Evolutionary conservation across 177 flowering plant species (phyloP).

Genomic region (Vitis hybrid): DNA sequence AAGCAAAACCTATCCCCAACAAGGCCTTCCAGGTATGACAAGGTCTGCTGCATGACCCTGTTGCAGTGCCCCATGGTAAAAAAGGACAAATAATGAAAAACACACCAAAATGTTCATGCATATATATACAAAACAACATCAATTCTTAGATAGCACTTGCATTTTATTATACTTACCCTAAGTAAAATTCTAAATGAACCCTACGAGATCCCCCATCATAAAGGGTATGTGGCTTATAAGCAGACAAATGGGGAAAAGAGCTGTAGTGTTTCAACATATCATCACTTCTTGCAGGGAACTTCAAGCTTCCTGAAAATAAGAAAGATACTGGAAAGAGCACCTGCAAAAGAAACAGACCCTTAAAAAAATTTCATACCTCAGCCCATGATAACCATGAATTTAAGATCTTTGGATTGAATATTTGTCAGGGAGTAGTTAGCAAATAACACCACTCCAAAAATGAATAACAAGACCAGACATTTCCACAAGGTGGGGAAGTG

Average conservation of each 20-base stretch:
- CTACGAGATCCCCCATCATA: constrained; percentile 48
- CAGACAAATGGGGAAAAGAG: constrained; percentile 54
- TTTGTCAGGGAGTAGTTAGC: too few species aligned
- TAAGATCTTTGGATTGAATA: neutral
- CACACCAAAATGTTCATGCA: neutral
- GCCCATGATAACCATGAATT: neutral
- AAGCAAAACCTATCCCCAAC: too few species aligned
- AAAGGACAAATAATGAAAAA: neutral
- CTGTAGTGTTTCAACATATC: constrained; percentile 50
- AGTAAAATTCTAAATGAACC: constrained; percentile 68
- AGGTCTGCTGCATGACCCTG: too few species aligned
- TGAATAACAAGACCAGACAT: too few species aligned
- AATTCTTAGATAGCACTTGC: neutral
- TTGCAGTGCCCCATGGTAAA: neutral
- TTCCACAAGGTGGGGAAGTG: too few species aligned
- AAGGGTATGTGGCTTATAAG: constrained; percentile 33
- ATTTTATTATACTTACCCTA: constrained; percentile 57
- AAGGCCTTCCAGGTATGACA: too few species aligned
- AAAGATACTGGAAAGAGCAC: constrained; percentile 70
- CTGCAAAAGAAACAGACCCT: constrained; percentile 40
- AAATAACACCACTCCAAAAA: too few species aligned
- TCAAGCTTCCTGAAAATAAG: constrained; percentile 69
- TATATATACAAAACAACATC: neutral
- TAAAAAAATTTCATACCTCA: neutral
- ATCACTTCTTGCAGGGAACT: constrained; percentile 59